A percentile compares a stretch with the other conserved stretches of the same genome.
These are phyloP conservation scores for Botrytis hyacinthi DNA, from an alignment of 2,329 filamentous ascomycete genomes.

Conservation along the genomic window DNA sequence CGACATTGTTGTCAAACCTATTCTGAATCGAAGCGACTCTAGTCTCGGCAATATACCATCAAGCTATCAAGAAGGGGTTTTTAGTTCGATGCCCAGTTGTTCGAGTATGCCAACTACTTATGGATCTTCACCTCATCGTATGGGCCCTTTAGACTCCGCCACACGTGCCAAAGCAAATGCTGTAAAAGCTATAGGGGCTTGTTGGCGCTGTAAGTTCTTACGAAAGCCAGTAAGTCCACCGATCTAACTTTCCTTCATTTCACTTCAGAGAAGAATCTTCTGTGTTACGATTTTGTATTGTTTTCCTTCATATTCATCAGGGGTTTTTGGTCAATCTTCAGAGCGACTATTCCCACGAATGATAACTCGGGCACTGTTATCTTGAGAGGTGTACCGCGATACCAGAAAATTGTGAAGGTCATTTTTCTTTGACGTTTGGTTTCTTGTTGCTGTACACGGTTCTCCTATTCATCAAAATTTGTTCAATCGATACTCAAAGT, in stretches of 20 bases:
- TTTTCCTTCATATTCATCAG: background rate
- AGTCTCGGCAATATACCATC: background rate
- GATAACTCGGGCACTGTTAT: background rate
- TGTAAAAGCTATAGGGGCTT: constrained; percentile 25
- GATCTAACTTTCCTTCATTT: background rate
- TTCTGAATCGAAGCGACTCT: background rate
- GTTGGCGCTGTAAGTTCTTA: constrained; percentile 26
- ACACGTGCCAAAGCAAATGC: constrained; percentile 24
- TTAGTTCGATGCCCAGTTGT: constrained; percentile 7
- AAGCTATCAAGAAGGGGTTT: constrained; percentile 20
- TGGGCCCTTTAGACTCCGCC: constrained; percentile 17
- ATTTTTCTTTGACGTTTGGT: background rate
- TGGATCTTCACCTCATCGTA: constrained; percentile 14
- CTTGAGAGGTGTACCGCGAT: background rate
- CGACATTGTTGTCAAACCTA: background rate
- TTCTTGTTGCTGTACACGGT: background rate
- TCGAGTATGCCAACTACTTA: constrained; percentile 13
- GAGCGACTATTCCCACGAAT: background rate
- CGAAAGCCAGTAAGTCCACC: constrained; percentile 22
- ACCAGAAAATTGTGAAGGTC: background rate
- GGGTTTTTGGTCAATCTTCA: fast-evolving
- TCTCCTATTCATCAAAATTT: background rate
- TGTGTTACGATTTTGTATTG: background rate
- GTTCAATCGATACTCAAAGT: too few relatives aligned
- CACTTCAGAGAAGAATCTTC: background rate